A percentile compares a stretch with the other conserved stretches of the same genome.
These are phyloP conservation scores for Bryoglossum gracile DNA, from an alignment of 495 filamentous ascomycete species.

Conservation along the genomic window DNA sequence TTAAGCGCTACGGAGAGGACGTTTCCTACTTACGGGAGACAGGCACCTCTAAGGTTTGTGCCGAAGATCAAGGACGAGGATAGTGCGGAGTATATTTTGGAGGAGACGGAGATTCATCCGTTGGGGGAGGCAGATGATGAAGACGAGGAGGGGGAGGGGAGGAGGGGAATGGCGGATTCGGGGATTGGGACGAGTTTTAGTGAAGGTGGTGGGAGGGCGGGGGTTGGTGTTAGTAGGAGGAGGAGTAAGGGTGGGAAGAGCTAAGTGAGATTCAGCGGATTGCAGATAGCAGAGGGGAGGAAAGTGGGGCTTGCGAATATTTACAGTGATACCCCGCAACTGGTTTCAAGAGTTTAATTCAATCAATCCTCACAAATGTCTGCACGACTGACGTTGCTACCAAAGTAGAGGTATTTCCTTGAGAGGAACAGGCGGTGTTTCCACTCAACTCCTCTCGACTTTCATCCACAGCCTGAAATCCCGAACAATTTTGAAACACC, in stretches of 20 bases:
- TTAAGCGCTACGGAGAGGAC: slow-evolving; percentile 41
- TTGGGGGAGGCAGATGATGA: slow-evolving; percentile 33
- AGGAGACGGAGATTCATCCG: slow-evolving; percentile 24
- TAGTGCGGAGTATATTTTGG: slow-evolving; percentile 23
- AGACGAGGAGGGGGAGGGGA: slow-evolving; percentile 26
- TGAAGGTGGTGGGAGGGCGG: slow-evolving; percentile 25
- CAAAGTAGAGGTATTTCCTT: too few relatives aligned
- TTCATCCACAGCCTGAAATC: too few relatives aligned
- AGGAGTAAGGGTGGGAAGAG: slow-evolving; percentile 17
- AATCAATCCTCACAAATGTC: too few relatives aligned
- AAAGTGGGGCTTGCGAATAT: too few relatives aligned
- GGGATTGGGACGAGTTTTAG: slow-evolving; percentile 42
- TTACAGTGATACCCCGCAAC: too few relatives aligned
- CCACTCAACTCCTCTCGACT: too few relatives aligned
- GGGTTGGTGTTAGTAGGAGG: slow-evolving; percentile 17
- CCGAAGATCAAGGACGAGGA: slow-evolving; percentile 28
- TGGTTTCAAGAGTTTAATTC: too few relatives aligned
- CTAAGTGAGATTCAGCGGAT: too few relatives aligned
- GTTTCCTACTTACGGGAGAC: slow-evolving; percentile 49
- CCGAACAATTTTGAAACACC: too few relatives aligned
- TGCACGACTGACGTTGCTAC: too few relatives aligned
- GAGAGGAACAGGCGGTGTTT: too few relatives aligned
- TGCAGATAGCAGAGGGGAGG: too few relatives aligned
- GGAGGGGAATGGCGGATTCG: slow-evolving; percentile 30
- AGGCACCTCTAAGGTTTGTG: slow-evolving; percentile 39